Percentiles rank a stretch among this genome's conserved stretches.
phyloP scores from a whole-genome alignment of 306 rosid species.

The Chamaecrista fasciculata region DNA sequence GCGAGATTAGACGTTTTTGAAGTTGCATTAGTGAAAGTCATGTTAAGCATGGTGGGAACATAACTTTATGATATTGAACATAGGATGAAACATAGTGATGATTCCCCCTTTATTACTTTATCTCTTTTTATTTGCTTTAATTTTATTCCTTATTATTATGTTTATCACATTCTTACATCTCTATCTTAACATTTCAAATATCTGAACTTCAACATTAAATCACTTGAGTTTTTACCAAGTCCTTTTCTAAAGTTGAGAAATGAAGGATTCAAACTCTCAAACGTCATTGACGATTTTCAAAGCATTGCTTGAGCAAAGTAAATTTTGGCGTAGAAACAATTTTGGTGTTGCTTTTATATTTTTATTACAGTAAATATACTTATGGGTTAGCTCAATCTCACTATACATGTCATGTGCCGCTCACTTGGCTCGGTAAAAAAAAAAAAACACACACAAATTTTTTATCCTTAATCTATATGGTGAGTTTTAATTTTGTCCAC shows the following conservation, averaged over 20 bases:
- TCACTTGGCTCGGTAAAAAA: no score
- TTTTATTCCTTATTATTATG: neutral
- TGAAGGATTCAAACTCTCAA: neutral
- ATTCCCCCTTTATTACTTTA: neutral
- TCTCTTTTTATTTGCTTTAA: neutral
- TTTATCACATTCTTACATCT: neutral
- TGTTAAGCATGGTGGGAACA: conserved; percentile 20
- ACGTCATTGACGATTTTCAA: neutral
- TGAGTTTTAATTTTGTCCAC: no score
- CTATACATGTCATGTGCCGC: no score
- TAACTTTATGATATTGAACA: neutral
- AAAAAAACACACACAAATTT: no score
- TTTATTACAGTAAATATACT: no score
- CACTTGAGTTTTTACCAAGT: neutral
- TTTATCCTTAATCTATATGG: no score
- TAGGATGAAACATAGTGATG: neutral
- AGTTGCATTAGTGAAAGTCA: neutral
- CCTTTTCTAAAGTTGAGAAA: neutral
- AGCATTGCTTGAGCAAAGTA: no score
- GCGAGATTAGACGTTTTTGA: neutral
- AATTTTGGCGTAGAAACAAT: no score
- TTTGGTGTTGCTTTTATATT: no score
- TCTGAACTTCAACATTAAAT: neutral
- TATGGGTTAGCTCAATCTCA: no score
- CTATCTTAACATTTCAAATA: neutral